Evolutionary conservation across 2,329 filamentous ascomycete species (phyloP), one percentile per base, ranked within the genome.

Genomic region (Leptographium radiaticola): DNA sequence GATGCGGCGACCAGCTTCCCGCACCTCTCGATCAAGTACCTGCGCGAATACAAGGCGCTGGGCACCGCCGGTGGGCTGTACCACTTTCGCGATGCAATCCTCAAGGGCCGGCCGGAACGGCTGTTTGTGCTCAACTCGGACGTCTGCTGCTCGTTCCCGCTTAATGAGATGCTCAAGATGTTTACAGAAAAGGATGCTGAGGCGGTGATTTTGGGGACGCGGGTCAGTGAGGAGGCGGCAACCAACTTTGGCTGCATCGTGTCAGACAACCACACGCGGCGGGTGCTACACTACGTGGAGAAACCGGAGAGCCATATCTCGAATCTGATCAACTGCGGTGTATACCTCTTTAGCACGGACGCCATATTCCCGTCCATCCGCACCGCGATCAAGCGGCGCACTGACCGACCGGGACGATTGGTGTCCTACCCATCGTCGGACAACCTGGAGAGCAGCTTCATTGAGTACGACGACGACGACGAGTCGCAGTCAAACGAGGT

Each of bases 201-300:
- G 75, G 93, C 93, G 36, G 86, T 97, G 61, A 96, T 98, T 67
- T 76, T 98, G 59, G 93, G 93, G 53, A 98, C 93, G 43, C 79
- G 89, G 53, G 89, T 97, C 55, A 83, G 83, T 66, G 88, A 94
- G 65, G 91, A 97, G 55, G 87, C 90, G 20, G 91, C 93, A 36
- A 86, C 81, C 63, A 97, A 97, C 76, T 98, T 97, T 67, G 93
- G 93, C 59, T 98, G 93, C 77, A 95, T 97, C 65, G 93, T 97
- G 55, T 93, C 87, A 54, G 93, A 98, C 70, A 75, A 86, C 45
- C 89, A 96, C 72, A 95, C 87, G 59, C 90, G 91, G 68, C 89
- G 91, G 61, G 93, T 98, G 47, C 83, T 97, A 57, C 93, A 98
- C 75, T 97, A 98, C 72, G 93, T 98, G 68, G 93, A 97, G 79